Conservation (phyloP, 2,329 filamentous ascomycete species). For the Pseudocercospora pini-densiflorae region DNA sequence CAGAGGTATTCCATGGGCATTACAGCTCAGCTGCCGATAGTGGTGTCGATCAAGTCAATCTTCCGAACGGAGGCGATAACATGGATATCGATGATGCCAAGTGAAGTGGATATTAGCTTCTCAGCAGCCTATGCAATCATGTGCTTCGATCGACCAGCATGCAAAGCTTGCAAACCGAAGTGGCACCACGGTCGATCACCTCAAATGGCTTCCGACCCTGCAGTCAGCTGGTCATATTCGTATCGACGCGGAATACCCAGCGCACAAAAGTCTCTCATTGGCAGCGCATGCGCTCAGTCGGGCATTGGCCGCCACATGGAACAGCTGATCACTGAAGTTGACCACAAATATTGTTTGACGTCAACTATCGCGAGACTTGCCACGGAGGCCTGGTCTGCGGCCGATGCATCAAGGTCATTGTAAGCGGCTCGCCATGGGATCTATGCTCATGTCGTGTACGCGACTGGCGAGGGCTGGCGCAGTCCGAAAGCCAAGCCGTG, state of each 20-base stretch:
- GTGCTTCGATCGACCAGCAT: background rate
- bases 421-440: background rate
- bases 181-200: background rate
- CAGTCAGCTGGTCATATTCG: background rate
- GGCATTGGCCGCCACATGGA: background rate
- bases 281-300: background rate
- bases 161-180: background rate
- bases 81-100: constrained; percentile 27
- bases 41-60: constrained; percentile 7
- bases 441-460: background rate
- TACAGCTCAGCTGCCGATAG: constrained; percentile 15
- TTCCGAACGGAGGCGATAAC: background rate
- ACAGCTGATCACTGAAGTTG: background rate
- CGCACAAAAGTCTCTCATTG: background rate
- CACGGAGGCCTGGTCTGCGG: background rate
- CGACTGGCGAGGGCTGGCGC: background rate
- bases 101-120: constrained; percentile 6
- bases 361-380: background rate
- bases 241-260: background rate
- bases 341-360: background rate
- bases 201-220: background rate
- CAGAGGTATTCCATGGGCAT: constrained; percentile 11
- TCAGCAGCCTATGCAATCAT: background rate
- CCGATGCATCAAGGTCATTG: background rate
- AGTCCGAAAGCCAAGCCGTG: background rate